These are phyloP conservation scores for Euphorbia corollata DNA, from an alignment of 441 rosid species.

Conservation along the genomic window DNA sequence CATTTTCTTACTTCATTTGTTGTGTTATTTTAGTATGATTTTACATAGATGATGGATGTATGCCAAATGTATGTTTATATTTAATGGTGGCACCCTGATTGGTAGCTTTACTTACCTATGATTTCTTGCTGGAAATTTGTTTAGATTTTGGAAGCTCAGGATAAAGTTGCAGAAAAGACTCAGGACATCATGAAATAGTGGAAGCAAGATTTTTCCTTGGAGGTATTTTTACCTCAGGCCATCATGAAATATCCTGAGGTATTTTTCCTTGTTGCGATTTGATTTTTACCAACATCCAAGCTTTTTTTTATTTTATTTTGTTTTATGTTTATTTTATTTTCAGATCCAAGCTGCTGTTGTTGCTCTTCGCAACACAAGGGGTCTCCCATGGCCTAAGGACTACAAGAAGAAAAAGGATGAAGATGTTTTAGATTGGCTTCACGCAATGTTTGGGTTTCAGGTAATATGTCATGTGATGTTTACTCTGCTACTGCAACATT, in stretches of 20 bases:
- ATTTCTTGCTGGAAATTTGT: slow-evolving; percentile 18
- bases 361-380: slow-evolving; percentile 92
- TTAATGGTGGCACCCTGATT: slow-evolving; percentile 3
- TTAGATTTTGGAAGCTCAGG: slow-evolving; percentile 90
- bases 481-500: background rate
- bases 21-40: background rate
- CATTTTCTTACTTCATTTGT: slow-evolving; percentile 9
- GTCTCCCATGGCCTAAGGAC: slow-evolving; percentile 95
- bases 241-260: slow-evolving; percentile 98
- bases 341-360: slow-evolving; percentile 91
- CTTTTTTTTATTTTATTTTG: slow-evolving; percentile 5
- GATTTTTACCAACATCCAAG: slow-evolving; percentile 13
- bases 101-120: slow-evolving; percentile 11
- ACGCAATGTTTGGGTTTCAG: slow-evolving; percentile 98
- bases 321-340: slow-evolving; percentile 18
- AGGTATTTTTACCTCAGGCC: slow-evolving; percentile 79
- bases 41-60: background rate
- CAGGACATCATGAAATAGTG: slow-evolving; percentile 93
- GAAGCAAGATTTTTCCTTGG: too few relatives aligned
- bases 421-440: slow-evolving; percentile 98
- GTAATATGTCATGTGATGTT: slow-evolving; percentile 26
- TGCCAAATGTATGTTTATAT: slow-evolving; percentile 1
- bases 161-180: slow-evolving; percentile 88
- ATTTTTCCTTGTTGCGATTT: slow-evolving; percentile 20
- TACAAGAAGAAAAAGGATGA: slow-evolving; percentile 73